Evolutionary conservation across 495 filamentous ascomycete species (phyloP), one percentile per base, ranked within the genome.

Genomic region (Thozetella sp.): DNA sequence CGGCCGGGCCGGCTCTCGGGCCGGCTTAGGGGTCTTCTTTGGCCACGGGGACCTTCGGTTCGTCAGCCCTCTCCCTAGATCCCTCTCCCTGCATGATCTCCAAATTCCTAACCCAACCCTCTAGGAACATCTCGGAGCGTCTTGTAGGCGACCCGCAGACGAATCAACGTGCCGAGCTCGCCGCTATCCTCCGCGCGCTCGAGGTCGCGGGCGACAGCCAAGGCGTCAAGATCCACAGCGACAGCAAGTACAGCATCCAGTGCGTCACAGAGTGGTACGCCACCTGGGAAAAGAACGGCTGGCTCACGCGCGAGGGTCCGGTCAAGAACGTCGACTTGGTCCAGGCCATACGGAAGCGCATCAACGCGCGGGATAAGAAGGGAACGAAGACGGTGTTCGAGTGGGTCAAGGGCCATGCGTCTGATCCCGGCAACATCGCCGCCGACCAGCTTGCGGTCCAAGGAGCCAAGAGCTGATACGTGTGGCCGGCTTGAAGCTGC

Each of bases 131-230:
- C 55, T 93, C 91, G 20, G 94, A 97, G 67, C 84, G 87, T 17
- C 81, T 99, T 1, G 66, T 76, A 43, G 94, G 94, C 37, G 74
- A 79, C 12, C 72, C 79, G 11, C 95, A 99, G 70, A 97, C 95
- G 1, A 99, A 98, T 70, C 91, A 97, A 71, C 92, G 95, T 3
- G 95, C 95, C 17, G 95, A 99, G 72, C 78, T 99, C 55, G 93
- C 92, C 2, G 95, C 93, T 0, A 88, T 97, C 60, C 77, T 90
- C 3, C 89, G 94, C 53, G 91, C 92, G 6, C 82, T 99, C 23
- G 86, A 97, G 65, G 85, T 87, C 24, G 83, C 91, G 1, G 48
- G 48, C 24, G 27, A 61, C 1, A 87, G 69, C 74, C 81, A 56
- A 17, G 76, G 86, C 53, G 78, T 92, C 15, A 80, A 83, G 30